These are phyloP conservation scores for Pichia sp. DNA, from an alignment of 1,139 yeast genomes.

Conservation along the genomic window DNA sequence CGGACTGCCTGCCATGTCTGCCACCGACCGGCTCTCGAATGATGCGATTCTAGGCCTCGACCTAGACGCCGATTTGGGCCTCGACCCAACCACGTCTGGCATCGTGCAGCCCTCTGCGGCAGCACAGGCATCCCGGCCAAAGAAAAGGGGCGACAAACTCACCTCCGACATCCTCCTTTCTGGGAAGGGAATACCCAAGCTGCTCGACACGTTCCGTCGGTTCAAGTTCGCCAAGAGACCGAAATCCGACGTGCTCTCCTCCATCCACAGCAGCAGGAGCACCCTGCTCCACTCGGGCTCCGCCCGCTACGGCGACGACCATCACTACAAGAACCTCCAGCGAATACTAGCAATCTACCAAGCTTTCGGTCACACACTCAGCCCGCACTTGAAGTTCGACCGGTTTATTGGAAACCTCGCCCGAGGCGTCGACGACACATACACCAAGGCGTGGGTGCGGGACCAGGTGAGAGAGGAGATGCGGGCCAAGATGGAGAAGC, in stretches of 20 bases:
- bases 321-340: constrained; percentile 30
- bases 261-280: background rate
- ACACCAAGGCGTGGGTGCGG: constrained; percentile 18
- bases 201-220: constrained; percentile 19
- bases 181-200: constrained; percentile 28
- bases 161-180: constrained; percentile 29
- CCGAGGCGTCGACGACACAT: constrained; percentile 21
- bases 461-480: constrained; percentile 16
- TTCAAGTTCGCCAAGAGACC: constrained; percentile 24
- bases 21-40: constrained; percentile 22
- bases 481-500: constrained; percentile 13
- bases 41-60: constrained; percentile 29
- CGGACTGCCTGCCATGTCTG: background rate
- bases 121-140: constrained; percentile 11
- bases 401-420: constrained; percentile 27
- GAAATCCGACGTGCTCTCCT: background rate
- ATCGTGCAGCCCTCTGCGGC: background rate
- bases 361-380: constrained; percentile 32
- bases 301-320: constrained; percentile 17
- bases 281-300: background rate
- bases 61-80: constrained; percentile 9
- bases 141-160: constrained; percentile 25
- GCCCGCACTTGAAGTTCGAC: constrained; percentile 30
- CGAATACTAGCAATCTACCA: constrained; percentile 29
- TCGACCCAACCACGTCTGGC: constrained; percentile 1